Conservation (phyloP, 805 yeast species). For the Zygoascus biomembranicola region DNA sequence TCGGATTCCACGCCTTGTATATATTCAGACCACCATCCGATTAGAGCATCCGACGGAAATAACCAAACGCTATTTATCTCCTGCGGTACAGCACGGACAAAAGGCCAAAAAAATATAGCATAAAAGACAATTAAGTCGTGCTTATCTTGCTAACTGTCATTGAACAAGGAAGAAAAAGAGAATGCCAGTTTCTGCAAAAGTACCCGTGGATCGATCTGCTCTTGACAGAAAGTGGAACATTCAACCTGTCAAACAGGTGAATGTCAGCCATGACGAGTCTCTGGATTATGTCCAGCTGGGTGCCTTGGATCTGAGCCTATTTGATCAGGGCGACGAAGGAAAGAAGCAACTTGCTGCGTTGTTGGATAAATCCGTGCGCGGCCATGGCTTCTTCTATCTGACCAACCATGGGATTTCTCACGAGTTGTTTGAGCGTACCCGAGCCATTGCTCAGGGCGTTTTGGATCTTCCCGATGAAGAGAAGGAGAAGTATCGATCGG, state of each 20-base stretch:
- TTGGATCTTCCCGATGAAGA: conserved; percentile 35
- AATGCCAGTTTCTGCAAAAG: not conserved
- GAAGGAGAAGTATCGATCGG: conserved; percentile 34
- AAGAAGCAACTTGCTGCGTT: conserved; percentile 31
- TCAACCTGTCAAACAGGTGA: conserved; percentile 28
- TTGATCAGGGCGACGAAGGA: conserved; percentile 32
- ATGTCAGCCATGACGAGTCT: conserved; percentile 14
- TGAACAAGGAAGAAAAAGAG: not conserved
- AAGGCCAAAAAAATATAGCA: not conserved
- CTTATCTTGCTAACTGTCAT: not conserved
- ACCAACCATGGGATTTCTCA: conserved; percentile 35
- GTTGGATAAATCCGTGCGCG: conserved; percentile 34
- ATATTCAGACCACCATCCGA: not conserved
- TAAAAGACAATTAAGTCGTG: not conserved
- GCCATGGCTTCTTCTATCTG: conserved; percentile 39
- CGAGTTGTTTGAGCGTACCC: conserved; percentile 29
- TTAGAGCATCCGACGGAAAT: not conserved
- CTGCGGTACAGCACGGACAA: too few species aligned
- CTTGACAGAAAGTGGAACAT: conserved; percentile 25
- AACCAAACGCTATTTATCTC: not conserved
- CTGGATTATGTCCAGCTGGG: conserved; percentile 26
- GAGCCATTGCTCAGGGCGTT: conserved; percentile 36
- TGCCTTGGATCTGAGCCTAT: conserved; percentile 33
- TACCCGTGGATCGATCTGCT: not conserved
- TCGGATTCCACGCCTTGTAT: not conserved